A percentile compares a stretch with the other conserved stretches of the same genome.
Conservation (phyloP, 192 early-diverging fungal genomes). For the Spinellus fusiger region DNA sequence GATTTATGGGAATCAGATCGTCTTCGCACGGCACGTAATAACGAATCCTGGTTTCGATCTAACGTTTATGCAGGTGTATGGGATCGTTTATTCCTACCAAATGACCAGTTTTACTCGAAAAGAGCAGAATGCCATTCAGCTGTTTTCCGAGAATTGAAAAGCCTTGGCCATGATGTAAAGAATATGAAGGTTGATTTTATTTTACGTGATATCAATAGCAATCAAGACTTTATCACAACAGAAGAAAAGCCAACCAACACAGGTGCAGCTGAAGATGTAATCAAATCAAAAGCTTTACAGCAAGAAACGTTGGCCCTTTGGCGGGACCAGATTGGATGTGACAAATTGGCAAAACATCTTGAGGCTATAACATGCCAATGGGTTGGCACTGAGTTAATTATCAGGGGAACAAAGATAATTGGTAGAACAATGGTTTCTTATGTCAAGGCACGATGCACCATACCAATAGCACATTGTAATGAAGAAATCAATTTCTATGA, state of each 20-base stretch:
- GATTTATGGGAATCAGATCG: background rate
- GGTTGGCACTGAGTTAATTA: constrained; percentile 2
- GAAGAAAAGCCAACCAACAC: background rate
- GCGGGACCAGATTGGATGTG: background rate
- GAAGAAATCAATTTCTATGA: no score
- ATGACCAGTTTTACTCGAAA: background rate
- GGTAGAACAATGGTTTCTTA: no score
- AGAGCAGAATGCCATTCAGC: background rate
- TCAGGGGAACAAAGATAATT: no score
- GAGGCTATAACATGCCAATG: constrained; percentile 1
- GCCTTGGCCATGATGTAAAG: background rate
- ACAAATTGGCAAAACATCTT: background rate
- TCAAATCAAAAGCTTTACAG: background rate
- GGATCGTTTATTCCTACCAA: background rate
- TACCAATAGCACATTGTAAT: no score
- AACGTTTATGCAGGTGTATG: constrained; percentile 2
- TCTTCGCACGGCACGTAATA: background rate
- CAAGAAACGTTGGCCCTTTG: background rate
- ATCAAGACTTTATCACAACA: background rate
- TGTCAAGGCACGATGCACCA: no score
- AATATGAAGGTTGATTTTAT: background rate
- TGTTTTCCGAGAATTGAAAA: background rate
- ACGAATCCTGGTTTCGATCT: background rate
- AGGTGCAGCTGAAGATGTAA: background rate
- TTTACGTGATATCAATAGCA: background rate